Conservation (phyloP, 805 yeast genomes). For the Monosporozyma yasuniensis region DNA sequence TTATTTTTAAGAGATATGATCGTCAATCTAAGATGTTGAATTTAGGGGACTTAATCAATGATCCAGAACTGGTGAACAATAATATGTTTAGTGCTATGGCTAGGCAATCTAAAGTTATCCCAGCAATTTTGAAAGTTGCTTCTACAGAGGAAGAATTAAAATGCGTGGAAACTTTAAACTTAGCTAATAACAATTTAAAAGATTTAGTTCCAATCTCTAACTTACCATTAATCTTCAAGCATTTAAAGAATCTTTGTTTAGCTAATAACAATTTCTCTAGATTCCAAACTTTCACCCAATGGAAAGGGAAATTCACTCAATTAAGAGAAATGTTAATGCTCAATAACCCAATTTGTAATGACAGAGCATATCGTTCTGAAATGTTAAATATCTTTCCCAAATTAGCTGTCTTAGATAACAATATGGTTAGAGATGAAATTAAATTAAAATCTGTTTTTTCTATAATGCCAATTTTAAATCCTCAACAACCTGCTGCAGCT, state of each 20-base stretch:
- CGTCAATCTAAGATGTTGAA: conserved; percentile 60
- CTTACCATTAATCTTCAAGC: conserved; percentile 66
- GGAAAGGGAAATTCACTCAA: conserved; percentile 66
- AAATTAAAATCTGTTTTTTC: conserved; percentile 44
- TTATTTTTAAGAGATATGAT: conserved; percentile 61
- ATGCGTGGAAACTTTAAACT: conserved; percentile 61
- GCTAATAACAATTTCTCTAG: conserved; percentile 62
- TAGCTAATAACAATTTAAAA: conserved; percentile 54
- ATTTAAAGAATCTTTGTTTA: conserved; percentile 67
- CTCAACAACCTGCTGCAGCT: background rate
- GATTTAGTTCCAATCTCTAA: conserved; percentile 56
- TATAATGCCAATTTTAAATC: conserved; percentile 21
- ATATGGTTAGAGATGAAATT: conserved; percentile 63
- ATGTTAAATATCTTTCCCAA: conserved; percentile 69
- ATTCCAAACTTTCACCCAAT: conserved; percentile 53
- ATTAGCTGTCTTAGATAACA: conserved; percentile 69
- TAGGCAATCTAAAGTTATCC: conserved; percentile 73
- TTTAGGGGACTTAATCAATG: conserved; percentile 54
- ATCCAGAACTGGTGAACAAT: conserved; percentile 45
- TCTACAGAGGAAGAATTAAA: conserved; percentile 34
- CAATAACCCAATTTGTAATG: conserved; percentile 63
- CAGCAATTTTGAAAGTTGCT: conserved; percentile 82
- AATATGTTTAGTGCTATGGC: conserved; percentile 58
- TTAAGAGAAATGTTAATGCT: conserved; percentile 67
- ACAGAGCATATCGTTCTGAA: conserved; percentile 46